These are phyloP conservation scores for Alternaria burnsii DNA, from an alignment of 2,329 filamentous ascomycete genomes.

Conservation along the genomic window DNA sequence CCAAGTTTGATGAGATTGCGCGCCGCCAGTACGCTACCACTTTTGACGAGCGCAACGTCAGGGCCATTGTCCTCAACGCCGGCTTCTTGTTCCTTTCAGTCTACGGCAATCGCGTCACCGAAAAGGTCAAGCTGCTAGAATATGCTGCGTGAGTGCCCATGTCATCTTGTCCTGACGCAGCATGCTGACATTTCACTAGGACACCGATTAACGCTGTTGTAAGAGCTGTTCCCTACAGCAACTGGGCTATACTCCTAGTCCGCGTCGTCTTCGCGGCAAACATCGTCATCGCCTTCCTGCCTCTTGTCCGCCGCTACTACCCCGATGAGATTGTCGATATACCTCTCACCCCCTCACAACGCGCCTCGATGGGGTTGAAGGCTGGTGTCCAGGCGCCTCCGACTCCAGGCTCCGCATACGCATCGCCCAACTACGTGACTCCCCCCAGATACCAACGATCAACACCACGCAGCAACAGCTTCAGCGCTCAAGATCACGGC, in stretches of 20 bases:
- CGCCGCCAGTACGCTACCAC: slow-evolving; percentile 78
- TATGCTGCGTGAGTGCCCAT: slow-evolving; percentile 32
- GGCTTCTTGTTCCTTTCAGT: slow-evolving; percentile 62
- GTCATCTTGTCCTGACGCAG: neutral
- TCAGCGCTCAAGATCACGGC: slow-evolving; percentile 56
- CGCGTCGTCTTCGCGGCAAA: slow-evolving; percentile 68
- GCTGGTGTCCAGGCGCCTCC: slow-evolving; percentile 65
- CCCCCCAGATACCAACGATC: slow-evolving; percentile 87
- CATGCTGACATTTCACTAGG: slow-evolving; percentile 37
- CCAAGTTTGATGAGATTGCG: slow-evolving; percentile 85
- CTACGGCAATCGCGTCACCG: slow-evolving; percentile 36
- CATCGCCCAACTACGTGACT: slow-evolving; percentile 72
- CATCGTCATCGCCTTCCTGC: slow-evolving; percentile 73
- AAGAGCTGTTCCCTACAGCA: slow-evolving; percentile 46
- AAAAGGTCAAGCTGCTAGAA: slow-evolving; percentile 31
- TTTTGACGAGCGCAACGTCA: slow-evolving; percentile 81
- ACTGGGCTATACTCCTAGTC: slow-evolving; percentile 54
- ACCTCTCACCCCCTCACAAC: slow-evolving; percentile 87
- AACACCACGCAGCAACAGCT: slow-evolving; percentile 69
- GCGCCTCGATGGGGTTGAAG: slow-evolving; percentile 81
- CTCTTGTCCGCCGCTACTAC: slow-evolving; percentile 69
- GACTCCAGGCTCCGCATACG: slow-evolving; percentile 67
- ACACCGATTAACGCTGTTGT: slow-evolving; percentile 49
- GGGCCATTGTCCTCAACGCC: slow-evolving; percentile 73
- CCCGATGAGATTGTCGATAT: slow-evolving; percentile 86